Percentiles rank a stretch among this genome's conserved stretches.
Evolutionary conservation across 768 basidiomycete species (phyloP).

Genomic region (Leccinum subgranulosum): DNA sequence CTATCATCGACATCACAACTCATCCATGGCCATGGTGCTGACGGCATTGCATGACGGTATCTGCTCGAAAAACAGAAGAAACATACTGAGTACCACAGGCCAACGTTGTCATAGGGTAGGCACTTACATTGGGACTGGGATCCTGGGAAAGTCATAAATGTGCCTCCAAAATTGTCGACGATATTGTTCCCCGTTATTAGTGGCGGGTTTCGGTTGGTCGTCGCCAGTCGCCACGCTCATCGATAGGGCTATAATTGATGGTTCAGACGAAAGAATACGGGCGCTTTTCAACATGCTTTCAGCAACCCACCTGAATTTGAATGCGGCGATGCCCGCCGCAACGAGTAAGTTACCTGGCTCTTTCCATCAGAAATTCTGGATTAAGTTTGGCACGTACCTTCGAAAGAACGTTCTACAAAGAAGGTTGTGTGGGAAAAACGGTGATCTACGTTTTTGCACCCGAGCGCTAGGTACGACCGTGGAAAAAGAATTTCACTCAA

Average conservation of each 20-base stretch:
- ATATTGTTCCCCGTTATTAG: neutral
- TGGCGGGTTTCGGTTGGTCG: neutral
- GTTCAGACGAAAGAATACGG: neutral
- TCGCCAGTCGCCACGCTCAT: slow-evolving; percentile 6
- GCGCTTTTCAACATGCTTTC: neutral
- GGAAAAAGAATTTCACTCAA: no score
- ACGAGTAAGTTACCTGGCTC: neutral
- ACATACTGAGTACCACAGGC: neutral
- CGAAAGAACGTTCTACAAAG: slow-evolving; percentile 13
- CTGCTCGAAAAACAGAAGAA: slow-evolving; percentile 3
- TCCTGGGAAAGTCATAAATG: slow-evolving; percentile 3
- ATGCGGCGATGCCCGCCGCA: neutral
- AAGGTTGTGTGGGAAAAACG: slow-evolving; percentile 7
- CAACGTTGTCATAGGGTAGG: neutral
- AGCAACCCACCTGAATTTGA: neutral
- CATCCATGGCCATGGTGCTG: slow-evolving; percentile 41
- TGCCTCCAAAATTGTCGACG: neutral
- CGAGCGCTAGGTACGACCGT: neutral
- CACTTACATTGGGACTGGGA: slow-evolving; percentile 24
- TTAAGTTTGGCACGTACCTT: neutral
- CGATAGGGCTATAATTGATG: neutral
- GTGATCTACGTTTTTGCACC: neutral
- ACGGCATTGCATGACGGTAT: slow-evolving; percentile 36
- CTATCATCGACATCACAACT: slow-evolving; percentile 22
- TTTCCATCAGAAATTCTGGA: slow-evolving; percentile 19